Conservation (phyloP, 106 monocot species). For the Hemerocallis citrina region DNA sequence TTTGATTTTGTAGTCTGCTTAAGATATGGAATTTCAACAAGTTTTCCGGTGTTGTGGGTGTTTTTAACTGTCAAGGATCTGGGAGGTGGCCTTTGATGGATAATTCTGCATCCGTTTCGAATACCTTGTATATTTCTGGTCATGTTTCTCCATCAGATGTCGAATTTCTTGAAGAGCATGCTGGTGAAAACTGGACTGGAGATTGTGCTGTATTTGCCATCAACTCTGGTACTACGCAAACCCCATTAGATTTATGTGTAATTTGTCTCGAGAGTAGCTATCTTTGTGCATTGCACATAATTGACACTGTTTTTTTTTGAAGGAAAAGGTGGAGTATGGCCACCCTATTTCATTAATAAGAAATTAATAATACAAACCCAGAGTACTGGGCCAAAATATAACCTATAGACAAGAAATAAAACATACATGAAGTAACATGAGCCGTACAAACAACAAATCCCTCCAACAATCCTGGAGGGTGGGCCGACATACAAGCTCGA, state of each 20-base stretch:
- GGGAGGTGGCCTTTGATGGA: slow-evolving; percentile 22
- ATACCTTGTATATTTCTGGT: slow-evolving; percentile 6
- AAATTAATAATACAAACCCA: too few species aligned
- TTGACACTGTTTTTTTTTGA: too few species aligned
- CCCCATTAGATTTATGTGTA: not conserved
- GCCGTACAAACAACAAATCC: too few species aligned
- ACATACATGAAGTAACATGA: too few species aligned
- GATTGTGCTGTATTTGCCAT: slow-evolving; percentile 25
- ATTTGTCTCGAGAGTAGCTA: not conserved
- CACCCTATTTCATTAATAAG: too few species aligned
- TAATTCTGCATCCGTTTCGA: not conserved
- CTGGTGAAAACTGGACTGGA: slow-evolving; percentile 25
- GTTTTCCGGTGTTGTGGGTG: slow-evolving; percentile 24
- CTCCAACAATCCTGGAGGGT: too few species aligned
- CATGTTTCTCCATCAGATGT: slow-evolving; percentile 15
- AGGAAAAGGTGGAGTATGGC: too few species aligned
- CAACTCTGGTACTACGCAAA: slow-evolving; percentile 12
- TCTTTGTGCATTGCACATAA: too few species aligned
- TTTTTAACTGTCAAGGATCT: slow-evolving; percentile 39
- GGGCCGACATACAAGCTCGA: too few species aligned
- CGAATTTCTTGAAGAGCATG: slow-evolving; percentile 21
- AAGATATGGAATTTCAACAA: slow-evolving; percentile 50
- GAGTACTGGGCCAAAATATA: too few species aligned
- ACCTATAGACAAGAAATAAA: too few species aligned
- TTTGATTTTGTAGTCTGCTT: slow-evolving; percentile 19